Evolutionary conservation across 257 asterid genomes (phyloP).

Genomic region (Linderniella brevidens): DNA sequence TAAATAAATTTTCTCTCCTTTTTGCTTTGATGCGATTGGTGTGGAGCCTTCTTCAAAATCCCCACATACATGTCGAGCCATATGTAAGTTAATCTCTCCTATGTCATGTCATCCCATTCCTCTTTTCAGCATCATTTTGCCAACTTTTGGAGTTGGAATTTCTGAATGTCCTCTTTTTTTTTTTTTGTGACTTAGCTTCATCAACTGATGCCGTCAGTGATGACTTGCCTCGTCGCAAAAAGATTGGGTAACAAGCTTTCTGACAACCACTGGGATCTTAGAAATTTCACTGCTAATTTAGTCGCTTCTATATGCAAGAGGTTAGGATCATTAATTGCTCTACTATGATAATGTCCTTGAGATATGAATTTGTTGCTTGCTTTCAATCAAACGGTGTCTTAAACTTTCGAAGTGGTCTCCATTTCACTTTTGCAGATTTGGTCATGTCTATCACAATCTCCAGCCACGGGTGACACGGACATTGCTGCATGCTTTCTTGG

Average conservation of each 20-base stretch:
- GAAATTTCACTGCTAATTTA: constrained; percentile 73
- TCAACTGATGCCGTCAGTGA: constrained; percentile 92
- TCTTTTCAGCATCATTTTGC: neutral
- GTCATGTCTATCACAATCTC: constrained; percentile 75
- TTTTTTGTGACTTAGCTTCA: constrained; percentile 57
- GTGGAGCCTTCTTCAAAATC: constrained; percentile 89
- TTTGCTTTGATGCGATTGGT: constrained; percentile 93
- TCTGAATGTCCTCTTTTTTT: constrained; percentile 6
- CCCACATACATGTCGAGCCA: constrained; percentile 84
- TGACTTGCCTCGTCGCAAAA: constrained; percentile 93
- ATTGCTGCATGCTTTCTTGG: constrained; percentile 70
- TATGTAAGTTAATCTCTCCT: constrained; percentile 46
- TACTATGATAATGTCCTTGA: constrained; percentile 13
- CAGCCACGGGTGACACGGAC: constrained; percentile 85
- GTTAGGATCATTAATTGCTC: constrained; percentile 16
- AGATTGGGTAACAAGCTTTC: constrained; percentile 66
- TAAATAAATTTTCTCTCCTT: constrained; percentile 57
- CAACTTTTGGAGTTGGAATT: neutral
- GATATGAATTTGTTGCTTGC: constrained; percentile 5
- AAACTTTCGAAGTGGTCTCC: no score
- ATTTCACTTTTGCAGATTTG: constrained; percentile 35
- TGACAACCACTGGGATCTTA: constrained; percentile 88
- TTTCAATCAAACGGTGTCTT: constrained; percentile 3
- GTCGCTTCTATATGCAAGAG: constrained; percentile 84
- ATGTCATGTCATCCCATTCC: neutral